These are phyloP conservation scores for Russula abietina DNA, from an alignment of 768 basidiomycete species.

Conservation along the genomic window DNA sequence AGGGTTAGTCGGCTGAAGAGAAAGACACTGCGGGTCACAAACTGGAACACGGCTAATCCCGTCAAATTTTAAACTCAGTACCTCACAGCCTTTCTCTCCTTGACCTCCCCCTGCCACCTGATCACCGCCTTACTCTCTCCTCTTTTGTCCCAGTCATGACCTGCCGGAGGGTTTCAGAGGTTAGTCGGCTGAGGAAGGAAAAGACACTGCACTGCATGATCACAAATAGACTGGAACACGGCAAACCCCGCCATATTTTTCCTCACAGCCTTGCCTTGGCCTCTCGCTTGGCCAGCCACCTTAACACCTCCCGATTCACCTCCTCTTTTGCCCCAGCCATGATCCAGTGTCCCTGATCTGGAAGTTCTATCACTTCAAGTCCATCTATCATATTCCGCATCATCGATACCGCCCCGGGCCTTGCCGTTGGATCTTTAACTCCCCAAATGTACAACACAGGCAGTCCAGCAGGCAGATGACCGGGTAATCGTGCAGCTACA, in stretches of 20 bases:
- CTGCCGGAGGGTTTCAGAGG: too few relatives aligned
- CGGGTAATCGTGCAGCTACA: constrained; percentile 8
- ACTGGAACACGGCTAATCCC: constrained; percentile 1
- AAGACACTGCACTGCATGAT: background rate
- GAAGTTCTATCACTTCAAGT: background rate
- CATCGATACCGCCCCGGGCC: background rate
- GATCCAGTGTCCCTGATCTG: constrained; percentile 14
- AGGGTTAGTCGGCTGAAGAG: constrained; percentile 9
- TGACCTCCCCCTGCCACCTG: constrained; percentile 5
- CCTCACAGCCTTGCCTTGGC: background rate
- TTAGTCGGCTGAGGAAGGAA: background rate
- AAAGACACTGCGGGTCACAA: background rate
- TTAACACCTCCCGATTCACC: background rate
- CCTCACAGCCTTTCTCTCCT: background rate
- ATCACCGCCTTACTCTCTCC: background rate
- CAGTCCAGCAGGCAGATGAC: constrained; percentile 3
- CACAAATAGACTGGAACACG: background rate
- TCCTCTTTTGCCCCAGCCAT: constrained; percentile 10
- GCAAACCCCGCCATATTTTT: background rate
- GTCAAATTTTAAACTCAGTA: constrained; percentile 12
- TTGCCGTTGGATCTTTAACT: constrained; percentile 39
- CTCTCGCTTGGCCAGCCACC: constrained; percentile 8
- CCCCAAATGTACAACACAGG: constrained; percentile 17
- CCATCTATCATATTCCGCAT: background rate
- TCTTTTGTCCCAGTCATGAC: constrained; percentile 9